Conservation (phyloP, 345 rosid genomes). For the Anacardium occidentale region DNA sequence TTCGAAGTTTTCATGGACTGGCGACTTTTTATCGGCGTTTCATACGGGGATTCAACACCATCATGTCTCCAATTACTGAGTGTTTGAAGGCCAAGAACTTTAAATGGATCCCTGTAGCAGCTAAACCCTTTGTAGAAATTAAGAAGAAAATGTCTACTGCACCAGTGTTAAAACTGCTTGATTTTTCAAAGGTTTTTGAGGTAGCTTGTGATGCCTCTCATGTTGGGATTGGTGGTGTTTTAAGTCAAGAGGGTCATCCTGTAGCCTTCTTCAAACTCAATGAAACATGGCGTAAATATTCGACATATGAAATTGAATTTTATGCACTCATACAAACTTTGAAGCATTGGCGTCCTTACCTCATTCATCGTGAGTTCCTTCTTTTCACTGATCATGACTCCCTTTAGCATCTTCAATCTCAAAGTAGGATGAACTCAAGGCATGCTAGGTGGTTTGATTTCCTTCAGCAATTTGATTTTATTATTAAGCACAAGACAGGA, state of each 20-base stretch:
- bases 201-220: too few species aligned
- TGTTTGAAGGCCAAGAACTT: background rate
- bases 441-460: background rate
- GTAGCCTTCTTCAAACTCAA: background rate
- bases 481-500: background rate
- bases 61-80: background rate
- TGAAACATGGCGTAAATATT: background rate
- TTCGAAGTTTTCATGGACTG: background rate
- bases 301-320: background rate
- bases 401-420: background rate
- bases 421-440: background rate
- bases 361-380: background rate
- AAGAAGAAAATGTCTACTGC: too few species aligned
- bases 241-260: background rate
- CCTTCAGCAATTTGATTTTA: too few species aligned
- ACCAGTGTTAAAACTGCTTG: too few species aligned
- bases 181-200: too few species aligned
- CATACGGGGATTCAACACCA: background rate
- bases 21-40: background rate
- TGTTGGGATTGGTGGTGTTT: too few species aligned
- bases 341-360: background rate
- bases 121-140: background rate
- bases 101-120: background rate
- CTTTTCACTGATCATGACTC: background rate
- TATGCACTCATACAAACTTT: background rate